Evolutionary conservation across 768 basidiomycete genomes (phyloP).

Genomic region (Lyophyllum atratum): DNA sequence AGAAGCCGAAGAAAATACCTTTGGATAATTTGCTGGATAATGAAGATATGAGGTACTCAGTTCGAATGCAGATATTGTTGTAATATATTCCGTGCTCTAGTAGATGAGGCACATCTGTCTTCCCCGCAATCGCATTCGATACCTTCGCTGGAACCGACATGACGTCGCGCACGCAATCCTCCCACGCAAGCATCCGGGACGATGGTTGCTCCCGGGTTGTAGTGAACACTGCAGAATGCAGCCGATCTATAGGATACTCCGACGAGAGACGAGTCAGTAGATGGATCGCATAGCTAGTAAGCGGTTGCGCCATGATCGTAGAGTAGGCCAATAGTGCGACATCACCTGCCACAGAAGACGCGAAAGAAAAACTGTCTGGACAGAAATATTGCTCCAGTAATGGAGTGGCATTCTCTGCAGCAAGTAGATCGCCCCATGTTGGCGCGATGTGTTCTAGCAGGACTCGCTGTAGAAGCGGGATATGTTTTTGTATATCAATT

Average conservation of each 20-base stretch:
- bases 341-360: constrained; percentile 49
- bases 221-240: constrained; percentile 55
- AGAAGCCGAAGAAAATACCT: constrained; percentile 41
- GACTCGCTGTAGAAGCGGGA: constrained; percentile 62
- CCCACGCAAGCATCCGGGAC: constrained; percentile 57
- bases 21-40: constrained; percentile 35
- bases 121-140: constrained; percentile 64
- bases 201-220: constrained; percentile 17
- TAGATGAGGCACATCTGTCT: constrained; percentile 39
- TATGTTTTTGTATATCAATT: constrained; percentile 38
- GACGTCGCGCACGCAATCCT: constrained; percentile 68
- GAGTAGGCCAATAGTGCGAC: constrained; percentile 65
- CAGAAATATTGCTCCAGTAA: constrained; percentile 74
- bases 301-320: constrained; percentile 53
- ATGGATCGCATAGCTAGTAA: constrained; percentile 50
- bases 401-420: constrained; percentile 43
- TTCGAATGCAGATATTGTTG: constrained; percentile 50
- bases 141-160: constrained; percentile 75
- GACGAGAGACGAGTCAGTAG: constrained; percentile 55
- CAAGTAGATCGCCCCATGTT: constrained; percentile 62
- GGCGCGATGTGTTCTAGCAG: constrained; percentile 68
- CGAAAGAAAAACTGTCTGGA: constrained; percentile 60
- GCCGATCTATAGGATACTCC: constrained; percentile 69
- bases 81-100: constrained; percentile 64
- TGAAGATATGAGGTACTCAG: constrained; percentile 51